Evolutionary conservation across 1,139 yeast species (phyloP), one percentile per base, ranked within the genome.

Genomic region (Dujonia santamariae): DNA sequence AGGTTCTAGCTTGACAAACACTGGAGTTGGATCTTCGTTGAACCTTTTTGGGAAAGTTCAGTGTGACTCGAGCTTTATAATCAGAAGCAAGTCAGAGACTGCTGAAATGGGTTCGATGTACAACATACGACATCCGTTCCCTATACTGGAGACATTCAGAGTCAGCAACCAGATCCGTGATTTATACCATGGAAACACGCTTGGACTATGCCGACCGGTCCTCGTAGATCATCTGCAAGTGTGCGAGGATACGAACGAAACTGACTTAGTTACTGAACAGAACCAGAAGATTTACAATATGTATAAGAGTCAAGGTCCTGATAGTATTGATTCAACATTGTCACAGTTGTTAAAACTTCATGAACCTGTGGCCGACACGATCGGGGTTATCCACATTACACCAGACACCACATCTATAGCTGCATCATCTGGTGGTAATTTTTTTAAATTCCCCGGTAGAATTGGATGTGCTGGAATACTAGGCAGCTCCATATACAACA

Each of bases 21-120:
- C 82, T 3, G 85, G 84, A 0, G 54, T 47, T 34, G 84, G 84
- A 1, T 70, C 82, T 1, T 72, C 76, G 13, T 53, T 77, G 35
- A 72, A 72, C 40, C 38, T 56, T 8, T 39, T 49, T 2, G 82
- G 82, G 1, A 38, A 52, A 3, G 78, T 76, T 0, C 76, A 71
- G 39, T 74, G 80, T 43, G 85, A 78, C 49, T 73, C 77, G 2
- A 56, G 70, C 39, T 54, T 60, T 26, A 46, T 67, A 7, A 37
- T 37, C 16, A 27, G 28, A 17, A 29, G 13, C 7, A 7, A 17
- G 7, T 9, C 7, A 12, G 18, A 36, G n/a, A 18, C 28, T 3
- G 13, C 43, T 2, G 18, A 32, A 4, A 32, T 41, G 21, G 58
- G 65, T 1, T 41, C 59, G 1, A 35, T 60, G 32, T 47, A 48